Evolutionary conservation across 805 yeast genomes (phyloP).

Genomic region (Hanseniaspora clermontiae): DNA sequence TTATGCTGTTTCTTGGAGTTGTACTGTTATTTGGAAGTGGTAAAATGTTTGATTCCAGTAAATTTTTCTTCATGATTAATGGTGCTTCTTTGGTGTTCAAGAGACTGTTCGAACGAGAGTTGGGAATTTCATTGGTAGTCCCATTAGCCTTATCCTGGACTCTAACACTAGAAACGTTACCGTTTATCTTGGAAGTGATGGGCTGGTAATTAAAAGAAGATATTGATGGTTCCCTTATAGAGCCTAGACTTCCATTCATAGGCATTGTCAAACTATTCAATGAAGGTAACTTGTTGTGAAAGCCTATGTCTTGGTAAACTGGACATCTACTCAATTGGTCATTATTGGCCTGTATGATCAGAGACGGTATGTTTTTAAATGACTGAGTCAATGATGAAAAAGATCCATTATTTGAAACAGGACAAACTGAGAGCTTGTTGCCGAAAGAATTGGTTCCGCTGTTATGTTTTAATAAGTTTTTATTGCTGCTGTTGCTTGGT

Average conservation of each 20-base stretch:
- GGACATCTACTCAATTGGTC: slow-evolving; percentile 29
- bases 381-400: slow-evolving; percentile 23
- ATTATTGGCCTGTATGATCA: slow-evolving; percentile 24
- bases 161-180: slow-evolving; percentile 10
- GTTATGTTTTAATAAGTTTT: not conserved
- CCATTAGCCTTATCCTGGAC: not conserved
- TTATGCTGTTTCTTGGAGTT: not conserved
- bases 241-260: not conserved
- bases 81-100: slow-evolving; percentile 3
- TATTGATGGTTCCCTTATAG: not conserved
- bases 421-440: slow-evolving; percentile 10
- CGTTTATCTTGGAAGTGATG: slow-evolving; percentile 4
- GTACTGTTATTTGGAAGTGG: not conserved
- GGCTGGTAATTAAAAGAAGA: slow-evolving; percentile 11
- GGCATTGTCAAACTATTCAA: not conserved
- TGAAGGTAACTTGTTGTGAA: slow-evolving; percentile 18
- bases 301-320: slow-evolving; percentile 29
- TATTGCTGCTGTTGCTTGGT: slow-evolving; percentile 22
- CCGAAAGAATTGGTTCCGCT: not conserved
- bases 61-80: not conserved
- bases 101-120: not conserved
- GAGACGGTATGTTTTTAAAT: slow-evolving; percentile 26
- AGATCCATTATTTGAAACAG: slow-evolving; percentile 19
- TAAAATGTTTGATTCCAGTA: slow-evolving; percentile 4
- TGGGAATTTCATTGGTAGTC: not conserved